Base-by-base conservation (phyloP, 495 filamentous ascomycete genomes). In the Aspergillus avenaceus region DNA sequence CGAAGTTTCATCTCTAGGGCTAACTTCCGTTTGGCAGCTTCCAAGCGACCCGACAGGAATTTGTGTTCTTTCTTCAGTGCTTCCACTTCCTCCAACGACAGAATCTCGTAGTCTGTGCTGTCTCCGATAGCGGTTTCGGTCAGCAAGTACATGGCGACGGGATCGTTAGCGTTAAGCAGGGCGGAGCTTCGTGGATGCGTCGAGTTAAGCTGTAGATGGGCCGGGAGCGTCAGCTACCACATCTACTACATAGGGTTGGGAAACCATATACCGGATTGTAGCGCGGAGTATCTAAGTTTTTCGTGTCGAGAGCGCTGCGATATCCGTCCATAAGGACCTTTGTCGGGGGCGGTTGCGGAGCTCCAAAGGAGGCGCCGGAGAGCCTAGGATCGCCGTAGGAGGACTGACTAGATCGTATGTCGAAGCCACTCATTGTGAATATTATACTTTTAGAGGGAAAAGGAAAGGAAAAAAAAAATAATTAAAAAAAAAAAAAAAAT, bases 111-210 rank as follows among this genome's bases (percentile, higher is more conserved):
- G 50, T 82, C 69, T 57, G 82, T 81, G 65, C 89, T 92, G 66
- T 98, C 93, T 34, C 81, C 81, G 53, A 97, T 82, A 8, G 93
- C 93, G 23, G 90, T 97, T 69, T 97, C 92, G 54, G 92, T 91
- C 46, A 98, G 76, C 13, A 98, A 74, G 66, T 97, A 95, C 67
- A 96, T 80, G 8, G 76, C 72, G 18, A 86, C 78, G 8, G 78
- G 79, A 57, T 87, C 83, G 49, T 69, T 71, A 42, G 68, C 55
- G 51, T 78, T 72, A 21, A 76, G 63, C 11, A 70, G 62, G 16
- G 64, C 66, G 6, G 76, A 75, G 52, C 64, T 76, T 31, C 63
- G 65, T 16, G 64, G 65, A 40, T 68, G 65, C 29, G 51, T 37
- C 23, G 63, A 47, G 41, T 68, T 71, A 18, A 67, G 48, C 69